Base-by-base conservation (phyloP, 2,329 filamentous ascomycete genomes). In the Zymoseptoria crescenta region DNA sequence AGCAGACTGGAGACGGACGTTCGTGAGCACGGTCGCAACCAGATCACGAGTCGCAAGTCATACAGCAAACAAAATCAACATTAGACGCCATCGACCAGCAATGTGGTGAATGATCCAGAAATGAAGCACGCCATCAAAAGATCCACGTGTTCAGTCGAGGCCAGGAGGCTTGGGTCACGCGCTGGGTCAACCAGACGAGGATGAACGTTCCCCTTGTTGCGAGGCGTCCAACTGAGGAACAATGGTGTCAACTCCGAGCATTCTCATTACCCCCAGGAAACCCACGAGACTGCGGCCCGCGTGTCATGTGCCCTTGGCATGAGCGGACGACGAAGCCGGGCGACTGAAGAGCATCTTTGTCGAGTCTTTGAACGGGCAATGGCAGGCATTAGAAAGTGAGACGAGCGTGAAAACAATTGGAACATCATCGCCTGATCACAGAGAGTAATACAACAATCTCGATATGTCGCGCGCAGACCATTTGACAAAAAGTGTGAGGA, bases 331-430 rank as follows among this genome's bases (percentile, higher is more conserved):
- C 35, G 35, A 13, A 45, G 35, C 16, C 35, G 35, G 16, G 35
- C 35, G 35, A 45, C 35, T 5, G 35, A 45, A 45, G 10, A 16
- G 35, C 35, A 45, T 16, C 35, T 16, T 13, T 7, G 13, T 45
- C 35, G 13, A 45, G 35, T 16, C n/a, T 45, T 45, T 45, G 35
- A 45, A 45, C 35, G 35, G 16, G 35, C 13, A 45, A 45, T 45
- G 62, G 62, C 59, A 62, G 60, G 62, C 62, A 50, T 51, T 58
- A n/a, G 52, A 60, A 60, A 55, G 57, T 58, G 60, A 29, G 60
- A 62, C 56, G 57, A 54, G 49, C 28, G 50, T 56, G 56, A 54
- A 55, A 63, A 62, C 57, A 61, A 49, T 59, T 59, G 58, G 62
- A 62, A 51, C 19, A 27, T 56, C 4, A 45, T 45, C 35, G 35